Evolutionary conservation across 2,329 filamentous ascomycete species (phyloP).

Genomic region (Xylariomycetidae sp.): DNA sequence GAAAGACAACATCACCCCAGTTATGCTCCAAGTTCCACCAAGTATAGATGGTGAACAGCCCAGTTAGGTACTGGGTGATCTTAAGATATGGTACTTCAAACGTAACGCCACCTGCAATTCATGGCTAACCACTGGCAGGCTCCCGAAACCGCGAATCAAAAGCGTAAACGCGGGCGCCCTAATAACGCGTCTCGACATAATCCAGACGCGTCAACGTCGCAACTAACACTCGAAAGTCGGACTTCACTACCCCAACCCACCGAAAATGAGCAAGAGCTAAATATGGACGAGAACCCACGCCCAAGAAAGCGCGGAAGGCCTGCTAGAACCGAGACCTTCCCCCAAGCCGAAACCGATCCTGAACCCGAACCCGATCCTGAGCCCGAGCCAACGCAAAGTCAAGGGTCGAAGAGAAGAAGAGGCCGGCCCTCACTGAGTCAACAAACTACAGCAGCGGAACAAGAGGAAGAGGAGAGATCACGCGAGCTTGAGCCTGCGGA

Average conservation of each 20-base stretch:
- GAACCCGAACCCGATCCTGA: conserved; percentile 11
- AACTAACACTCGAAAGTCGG: conserved; percentile 13
- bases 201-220: conserved; percentile 20
- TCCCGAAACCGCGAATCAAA: conserved; percentile 26
- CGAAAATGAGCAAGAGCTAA: conserved; percentile 6
- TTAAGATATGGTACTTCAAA: no score
- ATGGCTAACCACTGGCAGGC: conserved; percentile 15
- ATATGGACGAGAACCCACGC: conserved; percentile 15
- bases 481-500: conserved; percentile 4
- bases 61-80: no score
- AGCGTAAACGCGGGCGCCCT: conserved; percentile 40
- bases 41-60: no score
- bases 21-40: no score
- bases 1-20: no score
- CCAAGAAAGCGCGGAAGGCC: conserved; percentile 21
- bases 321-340: conserved; percentile 9
- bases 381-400: conserved; percentile 10
- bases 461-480: conserved; percentile 5
- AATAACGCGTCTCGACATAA: conserved; percentile 35
- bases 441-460: conserved; percentile 2
- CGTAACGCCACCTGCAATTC: no score
- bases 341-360: conserved; percentile 6
- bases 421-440: conserved; percentile 16
- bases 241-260: conserved; percentile 8
- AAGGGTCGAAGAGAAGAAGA: conserved; percentile 21